Base-by-base conservation (phyloP, 108 stramenopile species). In the Stephanodiscus minutulus region DNA sequence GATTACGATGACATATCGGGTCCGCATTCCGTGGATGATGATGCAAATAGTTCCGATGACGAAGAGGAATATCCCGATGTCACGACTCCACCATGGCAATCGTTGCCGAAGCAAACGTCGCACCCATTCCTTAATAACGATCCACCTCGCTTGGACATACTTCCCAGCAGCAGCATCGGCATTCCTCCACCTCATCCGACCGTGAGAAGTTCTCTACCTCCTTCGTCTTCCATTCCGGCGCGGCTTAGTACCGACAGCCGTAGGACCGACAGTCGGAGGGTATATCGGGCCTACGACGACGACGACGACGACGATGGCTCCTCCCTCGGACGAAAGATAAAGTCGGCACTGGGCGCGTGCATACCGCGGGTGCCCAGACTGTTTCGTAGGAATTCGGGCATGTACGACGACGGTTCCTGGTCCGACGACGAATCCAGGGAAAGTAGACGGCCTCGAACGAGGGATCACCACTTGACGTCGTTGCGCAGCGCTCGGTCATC, bases 351-450 rank as follows among this genome's bases (percentile, higher is more conserved):
- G n/a, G 73, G 79, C 10, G 68, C 73, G 41, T 71, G 59, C 36
- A 46, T 81, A 24, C 79, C 79, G 3, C 72, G 67, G 5, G 46
- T 74, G 31, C 57, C 61, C 20, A 64, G 53, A 60, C 20, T 70
- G 2, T 74, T 81, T 35, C 61, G 66, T 35, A 54, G 64, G 9
- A 63, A 66, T 15, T 27, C 35, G 1, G 36, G 63, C 33, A 22
- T 47, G 0, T 80, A 70, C 36, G 79, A 81, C 66, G 79, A 81
- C 24, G 79, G 73, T 25, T 68, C 79, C 7, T 81, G 79, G 79
- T 70, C 73, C 3, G 79, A 81, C 43, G 72, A 81, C 61, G 79
- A 81, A 66, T 49, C 73, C 22, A 60, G 21, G 29, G 59, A 66
- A 36, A 36, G 15, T 35, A 37, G 1, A 36, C 36, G 7, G 18